Evolutionary conservation across 2,329 filamentous ascomycete species (phyloP), one percentile per base, ranked within the genome.

Genomic region (Aureobasidium sp.): DNA sequence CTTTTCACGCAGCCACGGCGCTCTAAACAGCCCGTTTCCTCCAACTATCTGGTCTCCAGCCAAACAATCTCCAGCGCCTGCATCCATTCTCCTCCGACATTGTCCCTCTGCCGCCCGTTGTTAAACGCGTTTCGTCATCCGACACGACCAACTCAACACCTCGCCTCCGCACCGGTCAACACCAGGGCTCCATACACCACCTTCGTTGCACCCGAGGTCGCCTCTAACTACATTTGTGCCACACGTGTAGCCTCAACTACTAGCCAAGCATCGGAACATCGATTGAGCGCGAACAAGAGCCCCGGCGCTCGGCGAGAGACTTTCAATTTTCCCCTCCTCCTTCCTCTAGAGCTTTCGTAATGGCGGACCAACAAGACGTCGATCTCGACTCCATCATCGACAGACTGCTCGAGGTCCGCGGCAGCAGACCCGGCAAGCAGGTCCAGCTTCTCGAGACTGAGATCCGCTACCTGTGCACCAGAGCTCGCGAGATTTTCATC

Each of bases 311-410:
- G 64, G 53, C 59, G 56, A 60, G 31, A 62, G 60, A 62, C 60
- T 45, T 51, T 42, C 48, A 62, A 25, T 29, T 61, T 56, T 63
- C 37, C 55, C 42, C 55, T 47, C 55, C 31, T 59, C 27, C 22
- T 44, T 56, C 34, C 51, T 55, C 37, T 62, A 29, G 25, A 36
- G 42, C 27, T 41, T 48, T 55, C 49, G 27, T 75, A 74, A 90
- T 90, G 87, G 87, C 87, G 76, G 87, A 89, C 78, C 80, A 85
- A 74, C 84, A 91, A 80, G 93, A 97, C 80, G 90, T 97, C 80
- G 93, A 97, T 81, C 85, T 99, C 81, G 94, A 99, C 80, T 97
- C 92, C 73, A 96, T 97, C 87, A 97, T 99, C 83, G 93, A 97
- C 79, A 87, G 94, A 78, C 86, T 99, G 74, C 84, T 97, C 74